Conservation (phyloP, 192 early-diverging fungal species). For the Obelidium mucronatum region DNA sequence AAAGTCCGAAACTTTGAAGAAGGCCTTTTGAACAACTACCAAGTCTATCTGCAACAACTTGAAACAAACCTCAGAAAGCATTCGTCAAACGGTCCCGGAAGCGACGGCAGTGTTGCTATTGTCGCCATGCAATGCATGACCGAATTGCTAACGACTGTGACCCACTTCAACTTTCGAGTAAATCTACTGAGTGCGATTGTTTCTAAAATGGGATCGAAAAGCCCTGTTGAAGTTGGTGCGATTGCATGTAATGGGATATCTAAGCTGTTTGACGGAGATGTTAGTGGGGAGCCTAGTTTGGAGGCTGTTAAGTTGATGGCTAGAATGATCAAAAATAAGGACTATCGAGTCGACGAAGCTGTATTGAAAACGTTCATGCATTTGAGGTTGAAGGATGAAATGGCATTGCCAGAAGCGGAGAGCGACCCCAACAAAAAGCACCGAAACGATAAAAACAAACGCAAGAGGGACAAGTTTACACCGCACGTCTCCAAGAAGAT, state of each 20-base stretch:
- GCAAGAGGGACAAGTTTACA: constrained; percentile 57
- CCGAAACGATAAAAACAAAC: constrained; percentile 35
- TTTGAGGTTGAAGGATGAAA: constrained; percentile 84
- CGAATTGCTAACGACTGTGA: constrained; percentile 77
- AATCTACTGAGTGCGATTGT: constrained; percentile 89
- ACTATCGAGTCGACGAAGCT: constrained; percentile 67
- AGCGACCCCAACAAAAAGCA: constrained; percentile 45
- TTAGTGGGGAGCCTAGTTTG: constrained; percentile 82
- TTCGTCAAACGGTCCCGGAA: background rate
- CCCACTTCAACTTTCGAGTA: constrained; percentile 96
- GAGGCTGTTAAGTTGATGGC: constrained; percentile 88
- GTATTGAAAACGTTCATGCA: constrained; percentile 82
- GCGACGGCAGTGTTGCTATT: constrained; percentile 39
- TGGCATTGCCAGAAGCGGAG: constrained; percentile 54
- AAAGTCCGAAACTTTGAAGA: constrained; percentile 89
- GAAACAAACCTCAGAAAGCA: constrained; percentile 50
- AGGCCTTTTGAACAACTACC: constrained; percentile 80
- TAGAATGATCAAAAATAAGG: constrained; percentile 82
- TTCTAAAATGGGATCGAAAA: constrained; percentile 71
- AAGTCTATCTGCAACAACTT: constrained; percentile 81
- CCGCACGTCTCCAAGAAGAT: constrained; percentile 58
- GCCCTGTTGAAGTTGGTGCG: constrained; percentile 67
- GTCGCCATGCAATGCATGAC: constrained; percentile 85
- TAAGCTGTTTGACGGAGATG: constrained; percentile 83
- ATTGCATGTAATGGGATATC: constrained; percentile 80